Evolutionary conservation across 305 asterid species (phyloP), one percentile per base, ranked within the genome.

Genomic region (Fraxinus sp.): DNA sequence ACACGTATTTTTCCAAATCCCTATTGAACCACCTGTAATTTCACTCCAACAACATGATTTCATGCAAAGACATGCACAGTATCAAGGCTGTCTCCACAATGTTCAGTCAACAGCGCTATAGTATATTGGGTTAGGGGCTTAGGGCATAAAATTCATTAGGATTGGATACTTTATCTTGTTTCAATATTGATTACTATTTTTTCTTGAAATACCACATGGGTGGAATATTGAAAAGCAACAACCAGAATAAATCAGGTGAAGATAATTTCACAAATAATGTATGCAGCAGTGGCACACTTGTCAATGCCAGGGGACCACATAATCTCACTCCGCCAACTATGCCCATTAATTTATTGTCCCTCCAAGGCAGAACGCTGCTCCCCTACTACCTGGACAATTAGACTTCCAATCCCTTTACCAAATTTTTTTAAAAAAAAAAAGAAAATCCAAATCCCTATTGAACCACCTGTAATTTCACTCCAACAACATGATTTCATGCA

Each of bases 271-370:
- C 70, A 77, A 49, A 41, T 49, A 26, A 70, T 79, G 82, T 57
- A 36, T 22, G 46, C 62, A 64, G 43, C 52, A 83, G 4, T 77
- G 93, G 93, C 93, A 90, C 95, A 84, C 88, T 85, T 83, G 73
- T 77, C 97, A 82, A 77, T 79, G 77, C 22, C 57, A 20, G 16
- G 86, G 90, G 93, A 87, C 90, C 93, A 85, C 95, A 87, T 28
- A 36, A 73, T 43, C 57, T 3, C 36, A 43, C 11, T 26, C 32
- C 55, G 59, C 28, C 36, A 26, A 52, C 14, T 35, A 68, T 79
- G 76, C 35, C 62, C 7, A 35, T 32, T 26, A 78, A 39, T 52
- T 2, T 78, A 26, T 59, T 37, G 10, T 77, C 26, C 8, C 14
- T 24, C 80, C 22, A 26, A 11, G 18, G 62, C 62, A 52, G 62